Base-by-base conservation (phyloP, 352 stramenopile species). In the Phytophthora lateralis region DNA sequence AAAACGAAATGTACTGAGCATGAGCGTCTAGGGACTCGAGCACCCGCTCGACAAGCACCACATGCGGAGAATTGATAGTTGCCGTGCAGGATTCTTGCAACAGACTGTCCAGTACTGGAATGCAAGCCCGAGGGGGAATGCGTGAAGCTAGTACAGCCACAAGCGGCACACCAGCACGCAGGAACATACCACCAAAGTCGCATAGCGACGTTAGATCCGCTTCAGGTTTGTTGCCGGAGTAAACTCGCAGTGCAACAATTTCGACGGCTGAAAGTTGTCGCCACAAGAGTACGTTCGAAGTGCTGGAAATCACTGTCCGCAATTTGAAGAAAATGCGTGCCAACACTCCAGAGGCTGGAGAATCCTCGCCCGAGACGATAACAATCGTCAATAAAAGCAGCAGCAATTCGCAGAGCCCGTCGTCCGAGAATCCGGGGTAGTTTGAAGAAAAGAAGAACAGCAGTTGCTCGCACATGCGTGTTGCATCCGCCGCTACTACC, bases 401-500 rank as follows among this genome's bases (percentile, higher is more conserved):
- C 21, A 85, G 45, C 38, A 88, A 30, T 18, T 77, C 59, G 42
- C 71, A 85, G 5, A 88, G 51, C 26, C 38, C 38, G 5, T 12
- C 43, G 32, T 61, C 24, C 12, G 45, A n/a, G 8, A 49, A 48
- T 4, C 47, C 15, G 9, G 34, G 3, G 14, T 52, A 20, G n/a
- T 27, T 57, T 34, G 46, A 59, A 2, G 57, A 60, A 43, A 88
- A 58, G 10, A 73, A 76, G 37, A 84, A 86, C 27, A 86, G 35
- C 18, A 86, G 21, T 54, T 83, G 76, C 24, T 88, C 76, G 27
- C 74, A 85, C 50, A 86, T 71, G 8, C 60, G 72, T 12, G 59
- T 54, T 35, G 74, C 71, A 8, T 74, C 72, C 2, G 46, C 18
- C n/a, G 39, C 43, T 17, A 41, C 21, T 7, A 78, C 15, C 7